Evolutionary conservation across 2,329 filamentous ascomycete species (phyloP), one percentile per base, ranked within the genome.

Genomic region (Dactylella cylindrospora): DNA sequence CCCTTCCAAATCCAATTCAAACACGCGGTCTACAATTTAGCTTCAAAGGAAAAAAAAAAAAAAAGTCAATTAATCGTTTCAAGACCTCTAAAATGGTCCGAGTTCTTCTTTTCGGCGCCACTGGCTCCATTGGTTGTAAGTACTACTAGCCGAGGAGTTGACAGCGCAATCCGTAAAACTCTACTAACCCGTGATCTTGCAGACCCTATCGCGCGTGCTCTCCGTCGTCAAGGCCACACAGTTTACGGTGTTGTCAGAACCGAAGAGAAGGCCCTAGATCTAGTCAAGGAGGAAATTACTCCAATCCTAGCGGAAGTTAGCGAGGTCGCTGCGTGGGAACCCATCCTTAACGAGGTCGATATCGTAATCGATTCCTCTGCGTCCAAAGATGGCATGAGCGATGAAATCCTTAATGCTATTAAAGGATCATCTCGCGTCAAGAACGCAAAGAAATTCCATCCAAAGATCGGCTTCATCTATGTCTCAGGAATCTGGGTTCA

Each of bases 401-500:
- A 54, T 15, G 38, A 31, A 6, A 19, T 61, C 71, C 29, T 68
- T 66, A 17, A 49, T 43, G 10, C 52, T 66, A 31, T 69, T 20
- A 61, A 70, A 6, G 66, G 64, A 13, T 53, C 60, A 15, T 49
- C 54, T 5, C 26, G 64, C 19, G 61, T 57, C 12, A 66, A 65
- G 1, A 67, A 66, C 3, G 43, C 68, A 0, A 41, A 38, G 6
- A 64, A 64, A 17, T 17, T 28, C 39, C 41, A 50, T 3, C 70
- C 69, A 10, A 76, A 75, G 57, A 53, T 75, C 1, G 73, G 71
- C 2, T 74, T 71, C 25, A 69, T 74, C 31, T 74, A 74, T 23
- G 68, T 67, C 29, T 73, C 71, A 7, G 72, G 73, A 2, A 68
- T 68, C 0, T 75, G 72, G 73, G 69, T 74, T 1, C 71, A 74